Conservation (phyloP, 495 filamentous ascomycete genomes). For the Talaromyces adpressus region DNA sequence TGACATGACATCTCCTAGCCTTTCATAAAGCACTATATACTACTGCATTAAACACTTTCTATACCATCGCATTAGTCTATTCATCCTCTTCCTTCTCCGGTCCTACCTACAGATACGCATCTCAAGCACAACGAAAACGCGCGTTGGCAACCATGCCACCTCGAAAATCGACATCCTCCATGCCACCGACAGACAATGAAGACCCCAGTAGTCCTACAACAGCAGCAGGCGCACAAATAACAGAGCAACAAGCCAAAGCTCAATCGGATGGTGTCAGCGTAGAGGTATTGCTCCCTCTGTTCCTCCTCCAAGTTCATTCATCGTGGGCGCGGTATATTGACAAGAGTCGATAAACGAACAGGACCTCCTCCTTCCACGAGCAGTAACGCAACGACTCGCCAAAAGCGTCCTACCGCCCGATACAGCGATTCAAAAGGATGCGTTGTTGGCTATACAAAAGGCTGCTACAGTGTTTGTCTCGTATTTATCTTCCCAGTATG, state of each 20-base stretch:
- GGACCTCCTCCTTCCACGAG: constrained; percentile 89
- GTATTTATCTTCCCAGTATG: constrained; percentile 78
- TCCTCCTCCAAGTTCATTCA: not conserved
- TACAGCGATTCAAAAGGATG: constrained; percentile 90
- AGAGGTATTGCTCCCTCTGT: constrained; percentile 22
- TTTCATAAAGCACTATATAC: not conserved
- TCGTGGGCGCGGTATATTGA: not conserved
- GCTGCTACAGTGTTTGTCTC: constrained; percentile 91
- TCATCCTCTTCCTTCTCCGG: not conserved
- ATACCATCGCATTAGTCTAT: not conserved
- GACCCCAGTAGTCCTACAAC: not conserved
- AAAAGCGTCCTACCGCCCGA: constrained; percentile 97
- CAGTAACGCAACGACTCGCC: constrained; percentile 86
- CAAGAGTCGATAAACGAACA: constrained; percentile 21
- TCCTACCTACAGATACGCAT: not conserved
- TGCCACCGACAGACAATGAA: constrained; percentile 19
- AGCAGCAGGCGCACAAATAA: constrained; percentile 11
- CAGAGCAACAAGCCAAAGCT: constrained; percentile 42
- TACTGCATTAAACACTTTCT: not conserved
- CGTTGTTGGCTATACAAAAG: constrained; percentile 84
- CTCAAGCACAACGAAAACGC: not conserved
- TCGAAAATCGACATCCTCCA: constrained; percentile 30
- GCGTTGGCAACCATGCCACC: constrained; percentile 21
- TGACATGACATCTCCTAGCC: not conserved
- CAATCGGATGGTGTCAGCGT: constrained; percentile 35